Evolutionary conservation across 129 eudicot genomes (phyloP), one percentile per base, ranked within the genome.

Genomic region (Chrysanthemum makinoi): DNA sequence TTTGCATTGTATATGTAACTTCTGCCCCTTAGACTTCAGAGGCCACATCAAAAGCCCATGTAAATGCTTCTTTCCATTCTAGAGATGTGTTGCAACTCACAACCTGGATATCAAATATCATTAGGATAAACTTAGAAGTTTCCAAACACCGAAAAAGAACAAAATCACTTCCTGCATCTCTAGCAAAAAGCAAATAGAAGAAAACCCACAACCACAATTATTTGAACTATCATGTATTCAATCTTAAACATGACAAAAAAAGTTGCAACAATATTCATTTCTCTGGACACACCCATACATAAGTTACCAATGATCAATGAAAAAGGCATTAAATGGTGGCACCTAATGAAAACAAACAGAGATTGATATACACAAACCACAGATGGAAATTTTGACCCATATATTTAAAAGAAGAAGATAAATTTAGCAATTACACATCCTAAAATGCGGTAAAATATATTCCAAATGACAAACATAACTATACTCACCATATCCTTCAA

Each of bases 21-120:
- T 90, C 81, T 87, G 95, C 47, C 97, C 97, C 79, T 81, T 85
- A n/a, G n/a, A n/a, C n/a, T n/a, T n/a, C 5, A 88, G 95, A 16
- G 97, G 95, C 33, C 24, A 87, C 87, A 73, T 90, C 95, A 73
- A 90, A 87, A 33, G 81, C 88, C 91, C 95, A 90, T 49, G 86
- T 87, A 73, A 87, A 87, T 15, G 72, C 82, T 78, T 90, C 91
- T 66, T 85, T 73, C 97, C 95, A 87, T 76, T 87, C 89, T 1
- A 91, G 95, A 39, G 87, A 87, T 33, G 81, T 80, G 65, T 51
- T 81, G 78, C 72, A 85, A 72, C 72, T 76, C 62, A 87, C 82
- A 13, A 87, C 87, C 95, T 90, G 81, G 66, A 76, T 48, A 73
- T 52, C 44, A 39, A 70, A 73, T 73, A 46, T 24, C 9, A 52